A percentile compares a stretch with the other conserved stretches of the same genome.
These are phyloP conservation scores for Odontarrhena argentea DNA, from an alignment of 345 rosid genomes.

Conservation along the genomic window DNA sequence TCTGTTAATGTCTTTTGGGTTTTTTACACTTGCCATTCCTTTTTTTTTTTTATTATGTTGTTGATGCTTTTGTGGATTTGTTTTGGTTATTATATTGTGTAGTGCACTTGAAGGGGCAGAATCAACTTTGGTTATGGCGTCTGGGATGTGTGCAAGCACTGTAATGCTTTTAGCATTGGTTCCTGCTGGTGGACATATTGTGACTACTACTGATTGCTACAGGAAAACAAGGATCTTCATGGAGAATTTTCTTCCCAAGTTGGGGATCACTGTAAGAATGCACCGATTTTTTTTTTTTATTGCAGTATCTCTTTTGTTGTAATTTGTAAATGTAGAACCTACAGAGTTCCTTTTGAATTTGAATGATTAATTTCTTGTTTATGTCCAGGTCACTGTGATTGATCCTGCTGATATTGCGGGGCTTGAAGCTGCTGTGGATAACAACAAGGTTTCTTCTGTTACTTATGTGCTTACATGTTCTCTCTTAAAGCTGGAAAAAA, in stretches of 20 bases:
- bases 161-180: conserved; percentile 91
- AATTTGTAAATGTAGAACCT: conserved; percentile 1
- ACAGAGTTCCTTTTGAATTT: conserved; percentile 2
- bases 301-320: conserved; percentile 7
- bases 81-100: conserved; percentile 26
- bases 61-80: conserved; percentile 12
- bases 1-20: not conserved
- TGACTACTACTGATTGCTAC: conserved; percentile 94
- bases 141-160: conserved; percentile 98
- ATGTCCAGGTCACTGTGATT: conserved; percentile 84
- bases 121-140: conserved; percentile 90
- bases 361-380: conserved; percentile 26
- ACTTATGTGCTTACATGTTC: not conserved
- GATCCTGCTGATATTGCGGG: conserved; percentile 91
- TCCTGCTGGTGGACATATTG: conserved; percentile 95
- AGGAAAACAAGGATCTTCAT: conserved; percentile 95
- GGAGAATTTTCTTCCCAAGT: conserved; percentile 84
- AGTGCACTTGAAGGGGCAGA: conserved; percentile 98
- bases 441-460: conserved; percentile 60
- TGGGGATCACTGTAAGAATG: conserved; percentile 78
- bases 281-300: not conserved
- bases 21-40: not conserved
- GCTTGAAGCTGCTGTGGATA: conserved; percentile 72
- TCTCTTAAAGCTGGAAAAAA: not conserved
- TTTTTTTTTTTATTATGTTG: not conserved